phyloP scores from a whole-genome alignment of 2,329 filamentous ascomycete genomes.

The Apiospora phragmitis region DNA sequence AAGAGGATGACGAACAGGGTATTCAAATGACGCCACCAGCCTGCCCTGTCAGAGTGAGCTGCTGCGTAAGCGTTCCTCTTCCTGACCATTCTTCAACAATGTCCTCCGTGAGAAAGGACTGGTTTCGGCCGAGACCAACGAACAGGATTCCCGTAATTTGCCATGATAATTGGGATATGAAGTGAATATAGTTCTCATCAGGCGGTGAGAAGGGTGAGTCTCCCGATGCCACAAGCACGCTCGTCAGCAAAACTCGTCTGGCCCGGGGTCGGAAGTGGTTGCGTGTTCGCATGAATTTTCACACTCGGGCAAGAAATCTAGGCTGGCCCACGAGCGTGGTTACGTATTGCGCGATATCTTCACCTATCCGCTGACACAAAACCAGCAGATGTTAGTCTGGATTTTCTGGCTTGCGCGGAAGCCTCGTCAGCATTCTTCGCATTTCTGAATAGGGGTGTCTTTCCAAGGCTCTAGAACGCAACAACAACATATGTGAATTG shows the following conservation, averaged over 20 bases:
- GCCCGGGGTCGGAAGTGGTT: neutral
- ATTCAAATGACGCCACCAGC: neutral
- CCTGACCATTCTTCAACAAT: neutral
- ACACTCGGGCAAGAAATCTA: neutral
- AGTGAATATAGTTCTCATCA: neutral
- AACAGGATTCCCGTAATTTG: neutral
- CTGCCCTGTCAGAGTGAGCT: neutral
- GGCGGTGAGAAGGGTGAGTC: too few species aligned
- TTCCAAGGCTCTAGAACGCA: neutral
- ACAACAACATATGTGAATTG: neutral
- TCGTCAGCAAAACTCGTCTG: neutral
- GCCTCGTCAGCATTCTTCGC: neutral
- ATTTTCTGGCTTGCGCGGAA: neutral
- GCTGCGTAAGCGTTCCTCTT: neutral
- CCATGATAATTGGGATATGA: neutral
- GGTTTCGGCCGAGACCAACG: neutral
- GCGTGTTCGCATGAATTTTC: neutral
- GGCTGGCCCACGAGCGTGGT: neutral
- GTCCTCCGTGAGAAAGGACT: neutral
- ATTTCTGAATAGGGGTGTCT: neutral
- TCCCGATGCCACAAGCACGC: neutral
- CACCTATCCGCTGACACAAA: too few species aligned
- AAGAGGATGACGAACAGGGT: neutral
- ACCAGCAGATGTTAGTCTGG: neutral
- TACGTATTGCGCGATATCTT: neutral